Base-by-base conservation (phyloP, 257 asterid genomes). In the Jasminum sambac region DNA sequence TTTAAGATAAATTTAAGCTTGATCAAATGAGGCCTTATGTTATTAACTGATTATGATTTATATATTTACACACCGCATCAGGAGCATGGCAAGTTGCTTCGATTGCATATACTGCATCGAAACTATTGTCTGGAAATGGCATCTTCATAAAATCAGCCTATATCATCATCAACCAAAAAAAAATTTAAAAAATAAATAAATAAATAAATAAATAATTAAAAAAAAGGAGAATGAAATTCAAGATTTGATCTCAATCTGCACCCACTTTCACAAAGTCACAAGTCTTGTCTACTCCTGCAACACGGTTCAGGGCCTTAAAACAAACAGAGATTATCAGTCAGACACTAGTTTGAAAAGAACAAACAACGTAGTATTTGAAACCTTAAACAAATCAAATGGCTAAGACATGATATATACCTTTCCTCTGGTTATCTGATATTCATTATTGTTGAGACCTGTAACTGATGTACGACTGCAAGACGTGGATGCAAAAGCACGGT, bases 11-110 rank as follows among this genome's bases (percentile, higher is more conserved):
- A 30, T 30, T 30, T 30, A 30, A 30, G 36, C 36, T 30, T 30
- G 36, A 30, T 30, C 36, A 30, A 30, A 30, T 1, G 4, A 30
- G 36, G 2, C 36, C 36, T 30, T 30, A 30, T 30, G 36, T 30
- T 30, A 30, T 30, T 36, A 37, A 64, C 5, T 64, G 24, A 17
- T 30, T 9, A 5, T 24, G 8, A 13, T 11, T 34, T 30, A 25
- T 26, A n/a, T 64, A 37, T 67, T 68, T 66, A 65, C 93, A 21
- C 81, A 95, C 99, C 37, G 89, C 87, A 73, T 95, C 99, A 1
- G 99, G 99, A 61, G 99, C 99, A 68, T 95, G 99, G 73, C 99
- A 95, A 50, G 99, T 95, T 66, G 99, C 99, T 84, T 91, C 99
- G 77, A 95, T 91, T 40, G 98, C 99, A 70, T 95, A 95, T 37